Base-by-base conservation (phyloP, 1,284 basidiomycete genomes). In the Neonothopanus nambi region DNA sequence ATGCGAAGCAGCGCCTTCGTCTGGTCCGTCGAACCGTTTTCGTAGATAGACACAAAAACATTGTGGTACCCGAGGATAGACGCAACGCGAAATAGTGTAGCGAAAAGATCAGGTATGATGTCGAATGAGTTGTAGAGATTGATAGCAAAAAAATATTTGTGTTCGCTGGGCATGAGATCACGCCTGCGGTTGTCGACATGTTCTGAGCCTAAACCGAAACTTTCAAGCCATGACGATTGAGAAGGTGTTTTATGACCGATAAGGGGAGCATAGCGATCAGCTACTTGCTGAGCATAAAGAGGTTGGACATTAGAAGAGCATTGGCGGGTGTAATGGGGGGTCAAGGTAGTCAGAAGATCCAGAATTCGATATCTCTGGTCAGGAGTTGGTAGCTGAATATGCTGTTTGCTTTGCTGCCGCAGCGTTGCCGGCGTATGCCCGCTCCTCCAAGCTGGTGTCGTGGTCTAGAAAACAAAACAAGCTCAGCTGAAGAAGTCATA, bases 41-140 rank as follows among this genome's bases (percentile, higher is more conserved):
- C 95, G 78, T 98, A 98, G 62, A 98, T 96, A 39, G 93, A 95
- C 38, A 98, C 92, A 67, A 88, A 97, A 63, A 96, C 92, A 67
- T 98, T 98, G 70, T 96, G 92, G 73, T 91, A 97, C 1, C 95
- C 95, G 28, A 98, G 79, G 57, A 98, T 84, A 17, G 91, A 80
- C 0, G 92, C 86, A 21, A 93, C 85, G 51, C 93, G 85, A 78
- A 98, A 97, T 61, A 98, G 86, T n/a, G 94, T 95, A 36, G 93
- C 85, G 69, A 98, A 97, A 33, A 98, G 79, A 72, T 98, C 95
- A 11, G 95, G 95, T 59, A 98, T 95, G 67, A 98, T 76, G 74
- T 96, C 93, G 80, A 98, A 98, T n/a, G 92, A 95, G 77, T 95
- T 95, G 79, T 95, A 95, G 61, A 97, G 77, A 73, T 98, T 98